A percentile compares a stretch with the other conserved stretches of the same genome.
phyloP scores from a whole-genome alignment of 2,329 filamentous ascomycete genomes.

The Cladophialophora chaetospira region DNA sequence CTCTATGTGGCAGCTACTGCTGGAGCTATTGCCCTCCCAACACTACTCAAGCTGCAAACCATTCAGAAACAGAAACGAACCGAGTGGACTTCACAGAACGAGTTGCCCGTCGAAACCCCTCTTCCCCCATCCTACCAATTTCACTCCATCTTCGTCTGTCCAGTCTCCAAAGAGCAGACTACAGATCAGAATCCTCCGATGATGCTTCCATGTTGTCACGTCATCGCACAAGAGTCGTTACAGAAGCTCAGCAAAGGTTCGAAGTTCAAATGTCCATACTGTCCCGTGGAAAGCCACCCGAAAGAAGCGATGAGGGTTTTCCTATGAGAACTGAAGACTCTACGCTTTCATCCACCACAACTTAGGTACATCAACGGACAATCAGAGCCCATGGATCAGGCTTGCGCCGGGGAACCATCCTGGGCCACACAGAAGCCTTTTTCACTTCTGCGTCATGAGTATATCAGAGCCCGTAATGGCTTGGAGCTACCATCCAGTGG shows the following conservation, averaged over 20 bases:
- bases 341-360: not conserved
- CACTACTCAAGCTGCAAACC: constrained; percentile 80
- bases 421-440: no score
- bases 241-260: constrained; percentile 75
- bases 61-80: constrained; percentile 88
- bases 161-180: constrained; percentile 93
- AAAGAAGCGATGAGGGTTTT: constrained; percentile 75
- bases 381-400: no score
- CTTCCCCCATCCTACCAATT: constrained; percentile 69
- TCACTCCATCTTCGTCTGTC: constrained; percentile 97
- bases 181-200: constrained; percentile 92
- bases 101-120: constrained; percentile 77
- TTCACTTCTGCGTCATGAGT: no score
- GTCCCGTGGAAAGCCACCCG: constrained; percentile 77
- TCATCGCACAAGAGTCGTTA: constrained; percentile 82
- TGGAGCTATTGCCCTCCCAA: constrained; percentile 86
- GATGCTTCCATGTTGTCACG: constrained; percentile 95
- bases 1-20: constrained; percentile 92
- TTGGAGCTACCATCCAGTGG: no score
- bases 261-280: constrained; percentile 95
- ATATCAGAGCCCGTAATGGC: no score
- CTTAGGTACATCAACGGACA: no score
- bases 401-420: no score
- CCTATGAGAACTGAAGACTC: constrained; percentile 50
- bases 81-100: constrained; percentile 90